Conservation (phyloP, 805 yeast genomes). For the Lipomyces chichibuensis region DNA sequence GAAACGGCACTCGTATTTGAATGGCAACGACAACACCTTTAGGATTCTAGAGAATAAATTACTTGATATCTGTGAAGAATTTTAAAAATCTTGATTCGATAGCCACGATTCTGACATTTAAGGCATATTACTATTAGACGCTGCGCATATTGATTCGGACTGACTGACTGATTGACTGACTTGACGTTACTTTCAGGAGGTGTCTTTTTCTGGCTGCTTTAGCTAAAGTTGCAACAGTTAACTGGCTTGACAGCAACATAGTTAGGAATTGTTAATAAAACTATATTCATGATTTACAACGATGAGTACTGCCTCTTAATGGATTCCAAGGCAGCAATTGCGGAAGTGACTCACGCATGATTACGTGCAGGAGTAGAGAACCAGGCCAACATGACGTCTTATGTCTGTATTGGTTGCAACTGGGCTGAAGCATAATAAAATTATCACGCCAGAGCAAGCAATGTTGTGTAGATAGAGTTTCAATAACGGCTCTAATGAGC, state of each 20-base stretch:
- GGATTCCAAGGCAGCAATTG: no score
- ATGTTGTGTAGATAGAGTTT: background rate
- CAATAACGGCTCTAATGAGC: background rate
- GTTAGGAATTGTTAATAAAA: background rate
- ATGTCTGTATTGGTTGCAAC: no score
- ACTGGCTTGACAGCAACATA: constrained; percentile 1
- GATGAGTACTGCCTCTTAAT: background rate
- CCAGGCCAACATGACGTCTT: no score
- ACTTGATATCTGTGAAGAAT: background rate
- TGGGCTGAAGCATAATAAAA: no score
- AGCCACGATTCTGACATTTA: background rate
- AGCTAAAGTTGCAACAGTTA: background rate
- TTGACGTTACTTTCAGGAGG: background rate
- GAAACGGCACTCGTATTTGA: background rate
- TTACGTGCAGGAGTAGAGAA: no score
- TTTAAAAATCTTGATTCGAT: background rate
- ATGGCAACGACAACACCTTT: constrained; percentile 1
- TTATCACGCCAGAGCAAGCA: no score
- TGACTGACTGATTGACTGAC: no score
- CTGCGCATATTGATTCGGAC: background rate
- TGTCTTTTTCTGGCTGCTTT: background rate
- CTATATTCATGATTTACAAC: background rate
- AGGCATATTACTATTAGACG: background rate
- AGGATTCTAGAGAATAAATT: constrained; percentile 1
- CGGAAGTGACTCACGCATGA: background rate